Evolutionary conservation across 1,284 basidiomycete genomes (phyloP), one percentile per base, ranked within the genome.

Genomic region (Pisolithus thermaeus): DNA sequence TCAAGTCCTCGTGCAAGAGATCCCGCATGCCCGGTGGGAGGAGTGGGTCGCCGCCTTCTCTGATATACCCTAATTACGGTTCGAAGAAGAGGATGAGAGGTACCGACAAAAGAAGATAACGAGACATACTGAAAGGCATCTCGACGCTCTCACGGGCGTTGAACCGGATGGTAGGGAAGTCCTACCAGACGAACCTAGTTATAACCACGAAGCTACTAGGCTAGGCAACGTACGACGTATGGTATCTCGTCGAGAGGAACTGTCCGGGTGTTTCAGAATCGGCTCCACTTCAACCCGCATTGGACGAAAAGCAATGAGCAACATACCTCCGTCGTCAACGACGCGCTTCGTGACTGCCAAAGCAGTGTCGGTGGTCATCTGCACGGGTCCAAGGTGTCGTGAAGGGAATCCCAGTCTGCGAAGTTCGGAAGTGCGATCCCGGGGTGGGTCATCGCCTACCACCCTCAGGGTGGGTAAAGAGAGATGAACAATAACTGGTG

Each of bases 281-380:
- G 39, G 14, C 7, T 23, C 2, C 12, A 3, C 7, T 14, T 23
- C n/a, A 4, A 28, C 14, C 1, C 16, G 23, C 16, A 27, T 43
- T 16, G 7, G 23, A 43, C 8, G n/a, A 32, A 32, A 52, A 11
- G 25, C 20, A 47, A 64, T 35, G 5, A 35, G 4, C 11, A 8
- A 55, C 77, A 60, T 56, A 86, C 86, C 71, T 64, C 82, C 78
- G 65, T 97, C 92, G 55, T 89, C 74, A 0, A 95, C 87, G 14
- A 97, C 88, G 2, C 81, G 70, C 66, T 96, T 97, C 0, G 92
- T 94, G 6, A 98, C 95, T 7, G 90, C 92, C 0, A 98, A 75
- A 0, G 96, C 96, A 1, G 96, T 98, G 67, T 99, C 96, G 0
- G 96, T 99, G 25, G 96, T 98, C 96, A 99, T 99, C 69, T 99